Percentiles rank a stretch among this genome's conserved stretches.
These are phyloP conservation scores for Plasmodium chabaudi DNA, from an alignment of 169 alveolate genomes.

Conservation along the genomic window DNA sequence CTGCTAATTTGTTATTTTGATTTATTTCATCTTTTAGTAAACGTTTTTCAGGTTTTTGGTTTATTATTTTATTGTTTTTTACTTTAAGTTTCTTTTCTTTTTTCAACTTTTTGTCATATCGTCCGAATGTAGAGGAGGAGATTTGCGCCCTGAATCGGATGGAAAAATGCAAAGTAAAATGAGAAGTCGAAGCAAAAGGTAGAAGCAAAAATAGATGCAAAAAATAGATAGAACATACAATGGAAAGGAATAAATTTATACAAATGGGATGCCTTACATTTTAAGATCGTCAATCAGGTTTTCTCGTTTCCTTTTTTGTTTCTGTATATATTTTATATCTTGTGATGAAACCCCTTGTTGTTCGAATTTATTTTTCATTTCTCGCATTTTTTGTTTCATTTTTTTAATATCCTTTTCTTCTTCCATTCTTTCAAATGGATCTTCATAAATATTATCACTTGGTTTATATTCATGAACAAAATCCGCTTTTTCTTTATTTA, in stretches of 20 bases:
- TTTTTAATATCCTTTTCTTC: constrained; percentile 65
- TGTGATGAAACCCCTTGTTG: constrained; percentile 45
- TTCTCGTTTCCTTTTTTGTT: constrained; percentile 47
- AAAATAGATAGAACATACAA: background rate
- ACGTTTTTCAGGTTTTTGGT: constrained; percentile 49
- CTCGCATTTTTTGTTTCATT: constrained; percentile 63
- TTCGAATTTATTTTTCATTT: constrained; percentile 50
- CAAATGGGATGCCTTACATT: constrained; percentile 21
- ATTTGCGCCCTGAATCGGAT: constrained; percentile 35
- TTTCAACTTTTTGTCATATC: constrained; percentile 38
- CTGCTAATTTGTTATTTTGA: constrained; percentile 44
- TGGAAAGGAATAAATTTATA: background rate
- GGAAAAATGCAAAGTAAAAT: background rate
- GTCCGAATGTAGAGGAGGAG: constrained; percentile 56
- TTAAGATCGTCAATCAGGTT: constrained; percentile 35
- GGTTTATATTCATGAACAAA: constrained; percentile 55
- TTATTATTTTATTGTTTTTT: constrained; percentile 13
- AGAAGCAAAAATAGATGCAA: background rate
- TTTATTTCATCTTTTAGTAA: constrained; percentile 42
- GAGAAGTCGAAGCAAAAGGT: background rate
- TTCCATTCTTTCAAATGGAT: constrained; percentile 41
- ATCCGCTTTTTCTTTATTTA: constrained; percentile 29
- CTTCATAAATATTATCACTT: constrained; percentile 41
- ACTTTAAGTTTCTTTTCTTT: constrained; percentile 45
- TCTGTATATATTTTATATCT: constrained; percentile 37